phyloP scores from a whole-genome alignment of 495 filamentous ascomycete species.

The Letharia columbiana region DNA sequence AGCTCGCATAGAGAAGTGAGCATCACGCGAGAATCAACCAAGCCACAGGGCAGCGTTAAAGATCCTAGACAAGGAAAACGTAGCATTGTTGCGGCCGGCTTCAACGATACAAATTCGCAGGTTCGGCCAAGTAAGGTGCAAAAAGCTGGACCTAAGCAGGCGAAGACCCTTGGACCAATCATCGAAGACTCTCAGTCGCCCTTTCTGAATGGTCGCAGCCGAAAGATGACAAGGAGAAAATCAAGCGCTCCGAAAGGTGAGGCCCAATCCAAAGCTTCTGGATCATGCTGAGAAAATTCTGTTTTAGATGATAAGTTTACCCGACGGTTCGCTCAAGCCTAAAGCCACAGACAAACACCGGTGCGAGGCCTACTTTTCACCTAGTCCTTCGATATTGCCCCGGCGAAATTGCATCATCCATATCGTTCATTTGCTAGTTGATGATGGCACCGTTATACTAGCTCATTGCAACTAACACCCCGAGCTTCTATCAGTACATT shows the following conservation, averaged over 20 bases:
- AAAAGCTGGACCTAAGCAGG: not conserved
- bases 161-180: conserved; percentile 11
- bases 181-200: conserved; percentile 23
- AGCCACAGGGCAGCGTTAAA: conserved; percentile 7
- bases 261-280: not conserved
- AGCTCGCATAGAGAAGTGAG: not conserved
- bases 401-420: not conserved
- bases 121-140: conserved; percentile 2
- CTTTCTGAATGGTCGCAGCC: conserved; percentile 11
- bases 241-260: conserved; percentile 5
- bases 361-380: too few species aligned
- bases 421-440: not conserved
- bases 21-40: not conserved
- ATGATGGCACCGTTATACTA: not conserved
- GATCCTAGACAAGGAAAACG: conserved; percentile 14
- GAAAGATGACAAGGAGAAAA: conserved; percentile 12
- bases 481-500: not conserved
- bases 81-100: conserved; percentile 3
- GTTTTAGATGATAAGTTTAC: conserved; percentile 4
- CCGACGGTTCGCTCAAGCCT: conserved; percentile 4
- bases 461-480: not conserved
- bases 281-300: not conserved
- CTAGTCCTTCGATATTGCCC: too few species aligned
- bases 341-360: not conserved
- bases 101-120: not conserved